Conservation (phyloP, 1,284 basidiomycete genomes). For the Polyporus tsugae region DNA sequence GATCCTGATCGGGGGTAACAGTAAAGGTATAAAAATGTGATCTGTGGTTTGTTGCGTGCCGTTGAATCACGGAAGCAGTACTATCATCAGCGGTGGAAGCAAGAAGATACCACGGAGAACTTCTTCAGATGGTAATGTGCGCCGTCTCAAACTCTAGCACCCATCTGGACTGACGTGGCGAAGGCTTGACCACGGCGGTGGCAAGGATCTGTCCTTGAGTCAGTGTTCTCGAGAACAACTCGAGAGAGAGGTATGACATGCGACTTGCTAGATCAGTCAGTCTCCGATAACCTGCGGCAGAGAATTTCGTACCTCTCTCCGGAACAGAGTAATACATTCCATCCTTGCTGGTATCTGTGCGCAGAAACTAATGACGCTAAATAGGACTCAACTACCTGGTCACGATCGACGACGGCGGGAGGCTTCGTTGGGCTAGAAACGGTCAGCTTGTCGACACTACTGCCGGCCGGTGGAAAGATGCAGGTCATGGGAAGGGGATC, state of each 20-base stretch:
- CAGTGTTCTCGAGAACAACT: slow-evolving; percentile 75
- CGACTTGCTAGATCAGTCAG: background rate
- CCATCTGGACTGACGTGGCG: slow-evolving; percentile 3
- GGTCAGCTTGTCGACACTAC: slow-evolving; percentile 70
- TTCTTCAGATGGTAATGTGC: slow-evolving; percentile 70
- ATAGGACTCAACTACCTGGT: slow-evolving; percentile 77
- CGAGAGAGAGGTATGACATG: slow-evolving; percentile 63
- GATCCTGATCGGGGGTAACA: slow-evolving; percentile 4
- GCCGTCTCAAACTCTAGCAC: slow-evolving; percentile 2
- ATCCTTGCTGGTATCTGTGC: background rate
- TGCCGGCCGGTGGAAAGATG: slow-evolving; percentile 69
- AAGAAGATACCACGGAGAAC: slow-evolving; percentile 70
- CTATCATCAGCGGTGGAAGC: slow-evolving; percentile 71
- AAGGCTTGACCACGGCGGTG: slow-evolving; percentile 78
- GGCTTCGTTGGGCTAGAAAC: slow-evolving; percentile 76
- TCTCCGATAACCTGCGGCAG: slow-evolving; percentile 34
- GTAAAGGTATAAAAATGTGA: slow-evolving; percentile 33
- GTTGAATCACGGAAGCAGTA: slow-evolving; percentile 48
- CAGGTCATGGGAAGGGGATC: slow-evolving; percentile 64
- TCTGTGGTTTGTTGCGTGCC: slow-evolving; percentile 1
- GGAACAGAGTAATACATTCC: slow-evolving; percentile 61
- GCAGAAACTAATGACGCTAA: background rate
- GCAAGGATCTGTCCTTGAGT: slow-evolving; percentile 68
- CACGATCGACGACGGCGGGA: slow-evolving; percentile 67
- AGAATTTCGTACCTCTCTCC: slow-evolving; percentile 66